Evolutionary conservation across 768 basidiomycete genomes (phyloP).

Genomic region (Rhodotorula diobovata): DNA sequence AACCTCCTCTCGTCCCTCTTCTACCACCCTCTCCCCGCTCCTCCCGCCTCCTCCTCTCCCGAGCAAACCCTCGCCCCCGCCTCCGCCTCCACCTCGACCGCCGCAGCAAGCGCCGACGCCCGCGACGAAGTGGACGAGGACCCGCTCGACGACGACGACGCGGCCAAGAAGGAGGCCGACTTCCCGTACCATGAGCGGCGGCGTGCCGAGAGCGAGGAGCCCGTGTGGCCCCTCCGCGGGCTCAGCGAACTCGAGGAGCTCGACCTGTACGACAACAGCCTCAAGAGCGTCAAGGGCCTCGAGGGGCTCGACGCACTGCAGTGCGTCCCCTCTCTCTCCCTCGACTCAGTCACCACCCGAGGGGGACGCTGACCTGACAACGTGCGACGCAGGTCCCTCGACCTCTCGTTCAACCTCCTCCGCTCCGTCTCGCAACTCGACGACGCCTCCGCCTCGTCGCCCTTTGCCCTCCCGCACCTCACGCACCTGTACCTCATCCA

Average conservation of each 20-base stretch:
- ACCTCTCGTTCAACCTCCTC: slow-evolving; percentile 91
- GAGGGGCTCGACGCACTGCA: slow-evolving; percentile 50
- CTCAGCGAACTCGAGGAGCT: slow-evolving; percentile 74
- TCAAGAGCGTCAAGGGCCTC: slow-evolving; percentile 70
- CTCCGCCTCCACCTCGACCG: background rate
- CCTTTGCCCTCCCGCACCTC: slow-evolving; percentile 52
- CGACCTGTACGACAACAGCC: slow-evolving; percentile 92
- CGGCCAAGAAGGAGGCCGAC: slow-evolving; percentile 43
- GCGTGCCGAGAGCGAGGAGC: slow-evolving; percentile 10
- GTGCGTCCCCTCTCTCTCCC: slow-evolving; percentile 42
- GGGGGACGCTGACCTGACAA: background rate
- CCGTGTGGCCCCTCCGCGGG: slow-evolving; percentile 39
- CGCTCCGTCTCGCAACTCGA: slow-evolving; percentile 56
- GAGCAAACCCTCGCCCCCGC: background rate
- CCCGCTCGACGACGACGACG: slow-evolving; percentile 43
- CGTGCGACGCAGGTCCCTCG: slow-evolving; percentile 60
- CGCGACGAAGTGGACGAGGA: slow-evolving; percentile 41
- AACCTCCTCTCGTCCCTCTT: slow-evolving; percentile 41
- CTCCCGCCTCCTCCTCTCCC: background rate
- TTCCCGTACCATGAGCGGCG: slow-evolving; percentile 18
- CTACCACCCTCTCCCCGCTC: slow-evolving; percentile 24
- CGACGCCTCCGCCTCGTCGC: slow-evolving; percentile 58
- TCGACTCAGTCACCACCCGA: background rate
- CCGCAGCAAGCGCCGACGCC: background rate
- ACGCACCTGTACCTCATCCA: slow-evolving; percentile 88